These are phyloP conservation scores for Gigaspora rosea DNA, from an alignment of 192 early-diverging fungal species.

Conservation along the genomic window DNA sequence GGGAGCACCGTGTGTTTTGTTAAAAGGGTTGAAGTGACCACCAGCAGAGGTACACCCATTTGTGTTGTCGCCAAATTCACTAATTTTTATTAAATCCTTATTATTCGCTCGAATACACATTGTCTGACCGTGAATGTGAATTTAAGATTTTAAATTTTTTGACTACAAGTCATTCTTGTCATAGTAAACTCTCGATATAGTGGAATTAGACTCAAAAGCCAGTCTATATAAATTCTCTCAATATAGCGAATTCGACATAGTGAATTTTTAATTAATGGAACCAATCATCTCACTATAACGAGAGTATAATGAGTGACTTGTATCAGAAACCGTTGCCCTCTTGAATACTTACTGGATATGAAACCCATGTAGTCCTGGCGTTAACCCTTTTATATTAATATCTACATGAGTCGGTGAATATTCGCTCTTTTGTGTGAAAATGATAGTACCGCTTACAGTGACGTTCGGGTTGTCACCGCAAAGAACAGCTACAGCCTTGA, in stretches of 20 bases:
- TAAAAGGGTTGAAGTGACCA: constrained; percentile 83
- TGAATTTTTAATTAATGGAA: too few relatives aligned
- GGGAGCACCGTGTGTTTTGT: constrained; percentile 80
- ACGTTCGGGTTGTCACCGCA: not conserved
- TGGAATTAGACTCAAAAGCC: too few relatives aligned
- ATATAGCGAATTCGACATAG: too few relatives aligned
- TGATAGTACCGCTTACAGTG: constrained; percentile 67
- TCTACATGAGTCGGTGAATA: constrained; percentile 59
- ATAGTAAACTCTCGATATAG: too few relatives aligned
- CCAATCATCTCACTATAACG: too few relatives aligned
- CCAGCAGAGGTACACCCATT: constrained; percentile 85
- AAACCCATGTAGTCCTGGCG: constrained; percentile 81
- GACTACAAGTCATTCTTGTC: too few relatives aligned
- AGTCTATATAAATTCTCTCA: too few relatives aligned
- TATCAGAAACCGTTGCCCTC: too few relatives aligned
- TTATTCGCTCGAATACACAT: too few relatives aligned
- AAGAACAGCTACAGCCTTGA: constrained; percentile 2
- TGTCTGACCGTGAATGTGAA: too few relatives aligned
- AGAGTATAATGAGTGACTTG: too few relatives aligned
- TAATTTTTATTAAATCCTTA: constrained; percentile 5
- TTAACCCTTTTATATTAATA: constrained; percentile 62
- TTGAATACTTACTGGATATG: constrained; percentile 68
- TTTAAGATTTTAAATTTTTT: too few relatives aligned
- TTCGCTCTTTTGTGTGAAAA: constrained; percentile 62
- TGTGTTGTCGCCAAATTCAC: constrained; percentile 80